Percentiles rank a stretch among this genome's conserved stretches.
These are phyloP conservation scores for Globisporangium nagaii DNA, from an alignment of 352 stramenopile species.

Conservation along the genomic window DNA sequence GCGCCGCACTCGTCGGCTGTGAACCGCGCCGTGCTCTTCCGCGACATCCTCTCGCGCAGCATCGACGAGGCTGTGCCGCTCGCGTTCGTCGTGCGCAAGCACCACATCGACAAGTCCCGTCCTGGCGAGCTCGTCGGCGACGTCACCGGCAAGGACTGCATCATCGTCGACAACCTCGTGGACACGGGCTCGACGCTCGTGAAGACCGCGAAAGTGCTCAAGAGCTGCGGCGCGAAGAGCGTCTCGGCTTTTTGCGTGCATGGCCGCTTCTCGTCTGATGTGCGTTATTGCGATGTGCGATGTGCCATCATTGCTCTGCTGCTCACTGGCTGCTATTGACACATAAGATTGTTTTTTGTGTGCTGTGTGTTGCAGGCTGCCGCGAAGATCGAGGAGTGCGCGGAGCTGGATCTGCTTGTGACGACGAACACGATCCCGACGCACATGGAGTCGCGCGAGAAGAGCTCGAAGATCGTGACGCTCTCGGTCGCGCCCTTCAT, in stretches of 20 bases:
- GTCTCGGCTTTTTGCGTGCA: slow-evolving; percentile 83
- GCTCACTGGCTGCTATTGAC: slow-evolving; percentile 1
- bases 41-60: slow-evolving; percentile 72
- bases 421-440: slow-evolving; percentile 84
- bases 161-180: slow-evolving; percentile 85
- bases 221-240: slow-evolving; percentile 66
- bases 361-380: slow-evolving; percentile 28
- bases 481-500: slow-evolving; percentile 84
- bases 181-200: slow-evolving; percentile 81
- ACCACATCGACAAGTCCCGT: slow-evolving; percentile 62
- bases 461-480: slow-evolving; percentile 74
- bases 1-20: slow-evolving; percentile 80
- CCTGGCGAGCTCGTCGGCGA: slow-evolving; percentile 76
- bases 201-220: slow-evolving; percentile 80
- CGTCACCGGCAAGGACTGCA: slow-evolving; percentile 77
- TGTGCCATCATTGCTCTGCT: too few relatives aligned
- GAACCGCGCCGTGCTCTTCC: slow-evolving; percentile 70
- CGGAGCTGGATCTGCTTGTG: slow-evolving; percentile 77
- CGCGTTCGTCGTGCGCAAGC: slow-evolving; percentile 82
- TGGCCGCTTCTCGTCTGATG: slow-evolving; percentile 72
- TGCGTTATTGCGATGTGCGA: slow-evolving; percentile 31
- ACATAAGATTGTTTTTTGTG: not conserved
- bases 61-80: slow-evolving; percentile 75
- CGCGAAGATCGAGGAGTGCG: slow-evolving; percentile 51
- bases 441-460: slow-evolving; percentile 21